phyloP scores from a whole-genome alignment of 2,329 filamentous ascomycete species.

The Fusarium oligoseptatum region DNA sequence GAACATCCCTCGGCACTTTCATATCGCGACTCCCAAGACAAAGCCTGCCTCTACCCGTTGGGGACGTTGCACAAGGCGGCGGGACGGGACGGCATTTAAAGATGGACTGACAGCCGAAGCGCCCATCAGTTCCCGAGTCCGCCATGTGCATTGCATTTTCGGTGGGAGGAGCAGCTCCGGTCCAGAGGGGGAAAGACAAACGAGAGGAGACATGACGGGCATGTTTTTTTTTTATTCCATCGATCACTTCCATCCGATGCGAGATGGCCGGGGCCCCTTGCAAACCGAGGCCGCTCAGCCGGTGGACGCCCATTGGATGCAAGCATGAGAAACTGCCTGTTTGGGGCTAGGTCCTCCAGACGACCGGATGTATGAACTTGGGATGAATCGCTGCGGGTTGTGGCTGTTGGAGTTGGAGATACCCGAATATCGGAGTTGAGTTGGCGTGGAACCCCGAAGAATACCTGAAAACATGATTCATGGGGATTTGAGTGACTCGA shows the following conservation, averaged over 20 bases:
- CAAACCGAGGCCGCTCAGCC: constrained; percentile 26
- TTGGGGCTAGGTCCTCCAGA: constrained; percentile 18
- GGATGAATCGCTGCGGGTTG: neutral
- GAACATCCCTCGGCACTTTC: neutral
- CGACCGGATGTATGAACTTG: neutral
- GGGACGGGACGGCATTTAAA: neutral
- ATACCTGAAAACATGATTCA: neutral
- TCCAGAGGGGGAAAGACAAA: neutral
- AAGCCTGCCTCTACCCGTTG: neutral
- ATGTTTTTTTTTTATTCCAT: constrained; percentile 1
- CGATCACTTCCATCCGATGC: neutral
- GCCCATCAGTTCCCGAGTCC: neutral
- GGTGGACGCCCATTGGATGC: constrained; percentile 32
- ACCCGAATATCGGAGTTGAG: neutral
- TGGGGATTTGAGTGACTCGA: neutral
- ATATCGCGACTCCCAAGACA: neutral
- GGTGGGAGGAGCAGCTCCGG: neutral
- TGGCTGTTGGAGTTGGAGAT: neutral
- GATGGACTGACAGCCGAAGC: neutral
- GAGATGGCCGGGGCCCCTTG: constrained; percentile 19
- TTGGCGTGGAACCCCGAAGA: neutral
- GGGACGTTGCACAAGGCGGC: neutral
- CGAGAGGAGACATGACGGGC: constrained; percentile 1
- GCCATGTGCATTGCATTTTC: constrained; percentile 4
- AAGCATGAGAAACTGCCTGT: constrained; percentile 28